These are phyloP conservation scores for Tilletia walkeri DNA, from an alignment of 1,284 basidiomycete genomes.

Conservation along the genomic window DNA sequence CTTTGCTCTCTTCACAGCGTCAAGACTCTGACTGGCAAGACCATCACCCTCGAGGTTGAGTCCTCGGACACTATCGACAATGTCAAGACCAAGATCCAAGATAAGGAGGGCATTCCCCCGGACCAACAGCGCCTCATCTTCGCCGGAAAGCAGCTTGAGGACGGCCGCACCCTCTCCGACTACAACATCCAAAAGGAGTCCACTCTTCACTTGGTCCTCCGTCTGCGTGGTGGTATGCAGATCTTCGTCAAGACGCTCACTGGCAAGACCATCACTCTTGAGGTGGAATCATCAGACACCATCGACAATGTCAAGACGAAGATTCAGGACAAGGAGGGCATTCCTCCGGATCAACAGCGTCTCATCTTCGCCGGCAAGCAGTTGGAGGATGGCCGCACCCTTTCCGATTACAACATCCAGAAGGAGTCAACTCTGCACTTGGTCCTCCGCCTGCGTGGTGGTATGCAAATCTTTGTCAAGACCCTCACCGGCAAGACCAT, in stretches of 20 bases:
- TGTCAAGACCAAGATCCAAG: conserved; percentile 60
- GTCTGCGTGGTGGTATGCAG: conserved; percentile 80
- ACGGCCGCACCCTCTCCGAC: conserved; percentile 59
- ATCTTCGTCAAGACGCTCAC: conserved; percentile 69
- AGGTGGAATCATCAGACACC: conserved; percentile 86
- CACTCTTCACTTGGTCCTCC: conserved; percentile 52
- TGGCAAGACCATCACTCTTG: conserved; percentile 93
- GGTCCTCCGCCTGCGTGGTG: conserved; percentile 68
- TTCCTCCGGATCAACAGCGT: conserved; percentile 63
- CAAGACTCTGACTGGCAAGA: conserved; percentile 56
- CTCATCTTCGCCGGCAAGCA: conserved; percentile 98
- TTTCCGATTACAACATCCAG: conserved; percentile 73
- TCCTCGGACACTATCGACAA: conserved; percentile 56
- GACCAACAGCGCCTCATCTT: conserved; percentile 98
- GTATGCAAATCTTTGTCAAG: conserved; percentile 51
- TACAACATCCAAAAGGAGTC: conserved; percentile 78
- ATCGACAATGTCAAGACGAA: conserved; percentile 73
- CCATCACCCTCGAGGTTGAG: conserved; percentile 58
- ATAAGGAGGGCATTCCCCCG: conserved; percentile 74
- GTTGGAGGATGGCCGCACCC: conserved; percentile 63
- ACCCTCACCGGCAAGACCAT: conserved; percentile 97
- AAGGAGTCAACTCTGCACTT: conserved; percentile 98
- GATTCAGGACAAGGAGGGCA: conserved; percentile 56
- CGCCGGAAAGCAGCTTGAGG: conserved; percentile 88
- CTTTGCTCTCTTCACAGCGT: conserved; percentile 43